Conservation (phyloP, 495 filamentous ascomycete species). For the Tuber umbilicatum region DNA sequence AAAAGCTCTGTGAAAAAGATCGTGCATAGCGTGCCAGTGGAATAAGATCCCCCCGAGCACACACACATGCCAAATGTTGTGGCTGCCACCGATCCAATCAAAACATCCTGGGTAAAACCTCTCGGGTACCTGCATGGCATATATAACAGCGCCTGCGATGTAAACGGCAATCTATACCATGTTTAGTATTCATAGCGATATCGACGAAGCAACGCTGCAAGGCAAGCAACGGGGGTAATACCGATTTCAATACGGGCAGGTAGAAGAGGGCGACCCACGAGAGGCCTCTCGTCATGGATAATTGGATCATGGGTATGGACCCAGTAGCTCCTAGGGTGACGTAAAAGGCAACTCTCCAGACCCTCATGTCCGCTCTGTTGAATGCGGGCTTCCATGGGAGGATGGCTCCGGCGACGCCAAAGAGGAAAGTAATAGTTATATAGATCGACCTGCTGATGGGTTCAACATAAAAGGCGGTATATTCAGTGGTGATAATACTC, state of each 20-base stretch:
- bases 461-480: slow-evolving; percentile 97
- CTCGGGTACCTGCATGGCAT: slow-evolving; percentile 92
- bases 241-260: slow-evolving; percentile 73
- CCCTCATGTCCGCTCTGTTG: slow-evolving; percentile 85
- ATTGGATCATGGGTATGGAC: slow-evolving; percentile 79
- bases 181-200: slow-evolving; percentile 11
- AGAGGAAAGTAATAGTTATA: slow-evolving; percentile 68
- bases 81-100: slow-evolving; percentile 87
- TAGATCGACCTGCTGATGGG: slow-evolving; percentile 80
- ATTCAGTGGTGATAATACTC: slow-evolving; percentile 96
- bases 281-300: slow-evolving; percentile 67
- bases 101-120: slow-evolving; percentile 86
- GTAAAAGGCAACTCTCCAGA: slow-evolving; percentile 88
- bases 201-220: slow-evolving; percentile 7
- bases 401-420: slow-evolving; percentile 83
- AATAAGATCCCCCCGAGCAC: slow-evolving; percentile 94
- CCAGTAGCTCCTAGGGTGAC: slow-evolving; percentile 82
- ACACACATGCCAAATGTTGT: slow-evolving; percentile 97
- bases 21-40: slow-evolving; percentile 93
- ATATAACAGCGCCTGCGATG: slow-evolving; percentile 72
- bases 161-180: slow-evolving; percentile 59
- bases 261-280: slow-evolving; percentile 78
- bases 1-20: slow-evolving; percentile 86
- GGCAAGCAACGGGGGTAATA: slow-evolving; percentile 4
- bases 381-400: slow-evolving; percentile 95